Evolutionary conservation across 805 yeast genomes (phyloP).

Genomic region (Isabelozyma gotoi): DNA sequence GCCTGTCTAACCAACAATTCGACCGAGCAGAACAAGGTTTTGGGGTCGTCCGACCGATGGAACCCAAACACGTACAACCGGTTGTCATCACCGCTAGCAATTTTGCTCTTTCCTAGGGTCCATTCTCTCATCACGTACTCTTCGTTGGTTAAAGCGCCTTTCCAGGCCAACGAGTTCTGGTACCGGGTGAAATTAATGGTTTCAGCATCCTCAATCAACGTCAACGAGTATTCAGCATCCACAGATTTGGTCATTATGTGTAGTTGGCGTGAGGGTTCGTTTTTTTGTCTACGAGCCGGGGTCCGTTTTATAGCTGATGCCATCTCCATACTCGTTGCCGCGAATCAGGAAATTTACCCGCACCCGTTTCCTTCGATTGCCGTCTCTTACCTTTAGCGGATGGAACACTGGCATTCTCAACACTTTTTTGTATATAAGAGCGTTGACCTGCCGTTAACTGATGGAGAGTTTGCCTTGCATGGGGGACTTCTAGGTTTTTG

Average conservation of each 20-base stretch:
- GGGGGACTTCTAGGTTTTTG: too few species aligned
- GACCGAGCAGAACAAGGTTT: conserved; percentile 27
- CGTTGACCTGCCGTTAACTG: too few species aligned
- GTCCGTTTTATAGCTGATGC: not conserved
- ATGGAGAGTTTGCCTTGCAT: too few species aligned
- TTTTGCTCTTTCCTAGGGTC: conserved; percentile 23
- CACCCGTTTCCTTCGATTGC: not conserved
- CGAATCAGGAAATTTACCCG: not conserved
- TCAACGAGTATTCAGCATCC: not conserved
- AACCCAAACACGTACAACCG: conserved; percentile 24
- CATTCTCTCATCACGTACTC: conserved; percentile 37
- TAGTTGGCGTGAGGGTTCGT: not conserved
- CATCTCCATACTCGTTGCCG: too few species aligned
- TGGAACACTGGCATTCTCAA: too few species aligned
- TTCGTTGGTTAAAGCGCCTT: conserved; percentile 27
- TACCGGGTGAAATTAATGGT: conserved; percentile 30
- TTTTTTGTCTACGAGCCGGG: too few species aligned
- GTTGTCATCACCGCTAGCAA: conserved; percentile 10
- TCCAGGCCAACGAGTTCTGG: conserved; percentile 38
- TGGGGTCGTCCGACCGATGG: conserved; percentile 14
- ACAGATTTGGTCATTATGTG: not conserved
- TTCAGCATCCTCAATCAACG: conserved; percentile 14
- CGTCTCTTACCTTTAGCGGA: not conserved
- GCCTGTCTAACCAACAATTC: conserved; percentile 34
- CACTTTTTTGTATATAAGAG: too few species aligned